Evolutionary conservation across 495 filamentous ascomycete genomes (phyloP), one percentile per base, ranked within the genome.

Genomic region (Penicillium steckii): DNA sequence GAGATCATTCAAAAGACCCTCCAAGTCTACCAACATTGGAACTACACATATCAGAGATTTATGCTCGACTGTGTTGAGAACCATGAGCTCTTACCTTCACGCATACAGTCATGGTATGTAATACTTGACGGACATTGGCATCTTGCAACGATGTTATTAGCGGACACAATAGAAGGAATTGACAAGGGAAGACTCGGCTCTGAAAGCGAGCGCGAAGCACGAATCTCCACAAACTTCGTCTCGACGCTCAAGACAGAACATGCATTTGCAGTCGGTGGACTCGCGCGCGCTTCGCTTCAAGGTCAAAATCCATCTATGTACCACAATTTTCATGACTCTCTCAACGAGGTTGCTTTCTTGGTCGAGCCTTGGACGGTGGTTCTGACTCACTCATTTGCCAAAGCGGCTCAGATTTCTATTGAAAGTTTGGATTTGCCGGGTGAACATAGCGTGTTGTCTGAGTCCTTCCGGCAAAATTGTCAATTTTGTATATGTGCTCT

Each of bases 311-410:
- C 60, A 21, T 44, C 46, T 19, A 49, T 54, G 32, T 24, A 49
- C 4, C 30, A 24, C 10, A 33, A 60, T 37, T 62, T 66, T 24
- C 64, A 66, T 35, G 57, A 61, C 52, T 59, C 57, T 4, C 32
- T 66, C 0, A 61, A 48, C n/a, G 64, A 71, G 47, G 71, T 67
- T 5, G 73, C 73, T 2, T 59, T 76, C 17, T 50, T 79, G 7
- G 72, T 68, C 4, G 75, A 79, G 47, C 76, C 76, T 1, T 79
- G 75, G 74, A 78, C 74, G 3, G 60, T 63, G 7, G 65, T 78
- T 13, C 51, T 79, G 9, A 68, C 76, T 10, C 69, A 74, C 26
- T 65, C 65, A 8, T 75, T 79, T 51, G 63, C 61, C 3, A 73
- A 67, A 35, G 72, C 76, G 10, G 73, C 63, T 8, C 57, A 61